A percentile compares a stretch with the other conserved stretches of the same genome.
Conservation (phyloP, 2,329 filamentous ascomycete genomes). For the Colletotrichum scovillei region DNA sequence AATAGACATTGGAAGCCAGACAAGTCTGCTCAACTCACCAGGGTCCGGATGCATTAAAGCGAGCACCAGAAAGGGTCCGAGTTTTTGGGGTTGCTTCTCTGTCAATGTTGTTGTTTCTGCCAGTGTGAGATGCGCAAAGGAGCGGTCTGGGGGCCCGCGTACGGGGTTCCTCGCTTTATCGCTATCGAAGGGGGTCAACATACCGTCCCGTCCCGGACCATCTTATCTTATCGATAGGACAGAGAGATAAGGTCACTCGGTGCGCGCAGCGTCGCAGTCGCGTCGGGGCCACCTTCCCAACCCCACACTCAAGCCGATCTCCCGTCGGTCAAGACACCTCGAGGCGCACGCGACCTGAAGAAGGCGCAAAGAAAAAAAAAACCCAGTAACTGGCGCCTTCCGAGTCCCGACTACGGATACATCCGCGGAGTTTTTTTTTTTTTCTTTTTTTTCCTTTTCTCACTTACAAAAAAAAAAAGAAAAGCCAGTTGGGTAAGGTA, state of each 20-base stretch:
- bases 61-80: neutral
- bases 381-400: neutral
- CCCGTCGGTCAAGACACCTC: constrained; percentile 12
- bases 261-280: neutral
- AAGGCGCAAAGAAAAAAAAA: neutral
- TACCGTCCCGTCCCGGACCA: no score
- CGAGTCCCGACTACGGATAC: neutral
- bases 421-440: neutral
- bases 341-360: constrained; percentile 23
- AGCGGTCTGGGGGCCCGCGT: neutral
- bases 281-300: neutral
- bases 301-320: constrained; percentile 11
- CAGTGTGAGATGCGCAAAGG: neutral
- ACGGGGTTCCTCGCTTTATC: neutral
- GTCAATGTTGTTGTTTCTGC: neutral
- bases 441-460: neutral
- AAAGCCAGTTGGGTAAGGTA: neutral
- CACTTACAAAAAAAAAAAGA: neutral
- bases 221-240: neutral
- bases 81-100: neutral
- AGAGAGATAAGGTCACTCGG: no score
- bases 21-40: neutral
- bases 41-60: no score
- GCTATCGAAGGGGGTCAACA: neutral
- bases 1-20: neutral